Base-by-base conservation (phyloP, 306 rosid genomes). In the Oxytropis ochrocephala region DNA sequence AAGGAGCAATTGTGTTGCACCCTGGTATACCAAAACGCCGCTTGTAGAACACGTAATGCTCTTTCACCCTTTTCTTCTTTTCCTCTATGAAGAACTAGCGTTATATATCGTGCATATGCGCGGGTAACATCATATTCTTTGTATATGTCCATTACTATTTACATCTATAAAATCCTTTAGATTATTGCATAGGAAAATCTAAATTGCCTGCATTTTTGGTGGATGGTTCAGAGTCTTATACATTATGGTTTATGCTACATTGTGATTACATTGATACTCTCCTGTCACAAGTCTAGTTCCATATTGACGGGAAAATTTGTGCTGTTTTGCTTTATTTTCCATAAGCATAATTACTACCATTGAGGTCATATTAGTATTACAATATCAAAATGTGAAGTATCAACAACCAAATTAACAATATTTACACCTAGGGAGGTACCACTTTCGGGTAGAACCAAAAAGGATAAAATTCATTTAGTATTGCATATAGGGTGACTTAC, bases 1-100 rank as follows among this genome's bases (percentile, higher is more conserved):
- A 81, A 81, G 99, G 78, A 77, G 77, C 86, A 94, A 94, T 39
- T 63, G 81, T 79, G 95, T 94, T 51, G 87, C 95, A 53, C 97
- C 97, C 21, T 91, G 97, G 97, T 85, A 83, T 69, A 91, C 88
- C 39, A 83, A 56, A 75, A 91, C 97, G 32, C 50, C 97, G 11
- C 86, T 89, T 7, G 87, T 75, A 18, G 88, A 83, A 77, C 67
- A 48, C 21, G 99, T 91, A 89, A 82, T 74, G 12, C 69, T 75
- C 84, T 72, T 58, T 11, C 38, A 13, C 76, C 74, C 64, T 64
- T 7, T 64, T 49, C 11, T 4, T 52, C 2, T 19, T 10, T 63
- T 57, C 14, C 14, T 12, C 12, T 39, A 32, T 52, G 55, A 38
- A 39, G 43, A n/a, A n/a, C n/a, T n/a, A n/a, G n/a, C n/a, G n/a